Percentiles rank a stretch among this genome's conserved stretches.
These are phyloP conservation scores for Hermanozyma aechmeae DNA, from an alignment of 805 yeast species.

Conservation along the genomic window DNA sequence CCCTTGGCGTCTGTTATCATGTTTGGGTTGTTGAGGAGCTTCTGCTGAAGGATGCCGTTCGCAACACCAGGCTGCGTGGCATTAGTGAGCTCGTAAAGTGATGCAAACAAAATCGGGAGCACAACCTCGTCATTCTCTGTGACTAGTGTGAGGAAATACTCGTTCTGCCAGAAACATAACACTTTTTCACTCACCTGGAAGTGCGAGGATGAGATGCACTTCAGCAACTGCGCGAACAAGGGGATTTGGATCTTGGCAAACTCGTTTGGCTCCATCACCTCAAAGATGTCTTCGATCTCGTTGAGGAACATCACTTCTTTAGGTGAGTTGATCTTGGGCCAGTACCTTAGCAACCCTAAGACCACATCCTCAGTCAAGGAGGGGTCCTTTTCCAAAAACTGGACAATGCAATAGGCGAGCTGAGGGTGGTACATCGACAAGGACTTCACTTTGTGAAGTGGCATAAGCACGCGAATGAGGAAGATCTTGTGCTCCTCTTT, in stretches of 20 bases:
- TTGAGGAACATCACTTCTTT: conserved; percentile 94
- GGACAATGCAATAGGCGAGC: conserved; percentile 93
- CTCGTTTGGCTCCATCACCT: conserved; percentile 89
- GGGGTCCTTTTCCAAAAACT: conserved; percentile 93
- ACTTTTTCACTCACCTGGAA: conserved; percentile 97
- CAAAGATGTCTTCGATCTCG: conserved; percentile 94
- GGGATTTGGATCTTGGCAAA: conserved; percentile 89
- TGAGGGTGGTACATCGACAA: conserved; percentile 92
- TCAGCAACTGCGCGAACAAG: conserved; percentile 84
- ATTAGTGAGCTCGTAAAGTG: conserved; percentile 75
- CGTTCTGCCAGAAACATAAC: conserved; percentile 88
- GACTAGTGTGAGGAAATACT: conserved; percentile 80
- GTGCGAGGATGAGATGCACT: conserved; percentile 90
- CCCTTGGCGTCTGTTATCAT: conserved; percentile 35
- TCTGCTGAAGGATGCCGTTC: conserved; percentile 31
- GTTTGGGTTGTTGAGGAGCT: conserved; percentile 26
- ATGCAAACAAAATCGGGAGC: conserved; percentile 83
- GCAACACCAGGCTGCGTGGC: conserved; percentile 35
- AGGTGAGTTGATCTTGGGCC: conserved; percentile 95
- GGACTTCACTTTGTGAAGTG: conserved; percentile 86
- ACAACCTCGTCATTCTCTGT: conserved; percentile 91
- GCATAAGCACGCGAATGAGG: conserved; percentile 75
- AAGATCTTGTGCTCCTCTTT: conserved; percentile 96
- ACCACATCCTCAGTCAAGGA: conserved; percentile 90
- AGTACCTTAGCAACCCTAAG: conserved; percentile 82